Evolutionary conservation across 2,329 filamentous ascomycete genomes (phyloP).

Genomic region (Sclerotinia subarctica): DNA sequence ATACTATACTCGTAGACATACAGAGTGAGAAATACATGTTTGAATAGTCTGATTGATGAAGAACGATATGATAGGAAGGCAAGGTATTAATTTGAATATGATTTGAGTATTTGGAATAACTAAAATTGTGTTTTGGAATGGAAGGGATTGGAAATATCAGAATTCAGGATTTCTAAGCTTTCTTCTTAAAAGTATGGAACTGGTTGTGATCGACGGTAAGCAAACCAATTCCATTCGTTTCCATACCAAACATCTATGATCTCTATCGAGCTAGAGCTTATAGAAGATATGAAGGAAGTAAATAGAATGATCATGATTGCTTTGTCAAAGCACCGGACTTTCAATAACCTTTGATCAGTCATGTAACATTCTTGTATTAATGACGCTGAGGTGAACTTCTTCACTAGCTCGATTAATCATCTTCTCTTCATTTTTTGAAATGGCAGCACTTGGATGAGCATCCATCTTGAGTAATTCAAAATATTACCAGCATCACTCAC

Average conservation of each 20-base stretch:
- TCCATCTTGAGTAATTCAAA: conserved; percentile 24
- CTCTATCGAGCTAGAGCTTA: background rate
- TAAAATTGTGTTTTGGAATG: background rate
- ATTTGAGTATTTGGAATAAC: background rate
- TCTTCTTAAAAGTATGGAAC: too few species aligned
- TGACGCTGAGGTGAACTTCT: conserved; percentile 45
- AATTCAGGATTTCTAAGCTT: background rate
- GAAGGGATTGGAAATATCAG: background rate
- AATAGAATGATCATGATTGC: background rate
- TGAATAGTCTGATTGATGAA: background rate
- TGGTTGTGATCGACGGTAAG: background rate
- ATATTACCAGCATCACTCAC: conserved; percentile 45
- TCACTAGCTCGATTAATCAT: conserved; percentile 45
- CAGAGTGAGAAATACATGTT: background rate
- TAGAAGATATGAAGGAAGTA: background rate
- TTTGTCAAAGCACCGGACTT: conserved; percentile 34
- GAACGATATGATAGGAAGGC: too few species aligned
- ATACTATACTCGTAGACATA: too few species aligned
- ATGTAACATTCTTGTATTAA: conserved; percentile 47
- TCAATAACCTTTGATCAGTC: conserved; percentile 40
- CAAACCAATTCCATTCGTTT: background rate
- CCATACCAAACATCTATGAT: background rate
- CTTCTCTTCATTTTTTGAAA: conserved; percentile 45
- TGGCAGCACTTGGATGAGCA: conserved; percentile 35
- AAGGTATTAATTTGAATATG: too few species aligned